phyloP scores from a whole-genome alignment of 306 rosid genomes.

The Benincasa hispida region DNA sequence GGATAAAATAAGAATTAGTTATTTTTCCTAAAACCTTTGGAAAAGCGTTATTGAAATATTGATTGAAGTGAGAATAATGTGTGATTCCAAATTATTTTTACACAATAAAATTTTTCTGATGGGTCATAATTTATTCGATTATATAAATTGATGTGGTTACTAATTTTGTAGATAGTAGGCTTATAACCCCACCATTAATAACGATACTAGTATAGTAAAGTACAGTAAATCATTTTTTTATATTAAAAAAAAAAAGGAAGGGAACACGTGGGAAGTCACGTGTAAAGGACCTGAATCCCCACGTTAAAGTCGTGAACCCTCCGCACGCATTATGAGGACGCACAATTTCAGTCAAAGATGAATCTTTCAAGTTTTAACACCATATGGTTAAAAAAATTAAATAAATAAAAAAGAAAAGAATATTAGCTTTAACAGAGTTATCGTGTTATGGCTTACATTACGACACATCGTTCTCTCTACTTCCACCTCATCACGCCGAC shows the following conservation, averaged over 20 bases:
- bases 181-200: no score
- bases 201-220: background rate
- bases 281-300: conserved; percentile 17
- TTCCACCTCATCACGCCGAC: background rate
- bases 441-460: background rate
- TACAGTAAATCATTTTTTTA: no score
- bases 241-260: background rate
- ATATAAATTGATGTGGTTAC: no score
- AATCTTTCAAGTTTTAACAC: background rate
- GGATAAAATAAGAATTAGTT: no score
- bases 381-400: background rate
- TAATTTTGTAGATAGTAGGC: no score
- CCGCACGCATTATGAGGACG: background rate
- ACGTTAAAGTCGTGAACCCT: conserved; percentile 25
- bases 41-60: no score
- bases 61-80: no score
- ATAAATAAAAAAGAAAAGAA: background rate
- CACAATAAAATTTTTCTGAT: no score
- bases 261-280: conserved; percentile 15
- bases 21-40: no score
- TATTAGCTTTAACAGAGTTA: background rate
- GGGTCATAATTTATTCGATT: no score
- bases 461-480: background rate
- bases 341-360: background rate
- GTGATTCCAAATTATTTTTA: no score